Evolutionary conservation across 306 rosid species (phyloP), one percentile per base, ranked within the genome.

Genomic region (Senna siamea): DNA sequence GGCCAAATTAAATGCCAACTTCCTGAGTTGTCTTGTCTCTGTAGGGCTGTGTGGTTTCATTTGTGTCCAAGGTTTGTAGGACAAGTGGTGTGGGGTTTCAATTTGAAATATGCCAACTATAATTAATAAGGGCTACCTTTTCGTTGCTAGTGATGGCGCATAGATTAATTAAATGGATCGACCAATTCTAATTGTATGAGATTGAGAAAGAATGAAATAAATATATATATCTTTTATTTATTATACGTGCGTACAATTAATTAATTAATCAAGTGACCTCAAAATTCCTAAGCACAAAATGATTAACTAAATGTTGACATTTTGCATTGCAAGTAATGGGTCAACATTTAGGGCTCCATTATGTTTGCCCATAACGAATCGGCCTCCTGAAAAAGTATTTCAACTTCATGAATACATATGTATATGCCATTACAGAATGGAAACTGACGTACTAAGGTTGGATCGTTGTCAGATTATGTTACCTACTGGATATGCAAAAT

Each of bases 391-490:
- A 37, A 30, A 37, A 5, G 66, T 38, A 7, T 20, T 70, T 19
- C 10, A 77, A 52, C 10, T 28, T 1, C 41, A 44, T 44, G 15
- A 14, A 17, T 19, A 20, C 5, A 37, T 5, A 19, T 37, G 23
- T 0, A 9, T 4, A 43, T 18, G 50, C 7, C 52, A 38, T 79
- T n/a, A 43, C 72, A 69, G 15, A 54, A 61, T 68, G 26, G 5
- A 34, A 44, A 15, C 41, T 34, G 56, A 17, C 56, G 57, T 66
- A 26, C 56, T 38, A 23, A 7, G 15, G 23, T 66, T 46, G 71
- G 55, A 66, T 44, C 47, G 10, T 75, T 70, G 80, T 48, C 70
- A 37, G 74, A 80, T 56, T 44, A 26, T 80, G 84, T 80, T 37
- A 63, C 77, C 78, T 4, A 55, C 52, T 44, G 51, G 56, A 46